phyloP scores from a whole-genome alignment of 1,284 basidiomycete genomes.

The Austroboletus rostrupii region DNA sequence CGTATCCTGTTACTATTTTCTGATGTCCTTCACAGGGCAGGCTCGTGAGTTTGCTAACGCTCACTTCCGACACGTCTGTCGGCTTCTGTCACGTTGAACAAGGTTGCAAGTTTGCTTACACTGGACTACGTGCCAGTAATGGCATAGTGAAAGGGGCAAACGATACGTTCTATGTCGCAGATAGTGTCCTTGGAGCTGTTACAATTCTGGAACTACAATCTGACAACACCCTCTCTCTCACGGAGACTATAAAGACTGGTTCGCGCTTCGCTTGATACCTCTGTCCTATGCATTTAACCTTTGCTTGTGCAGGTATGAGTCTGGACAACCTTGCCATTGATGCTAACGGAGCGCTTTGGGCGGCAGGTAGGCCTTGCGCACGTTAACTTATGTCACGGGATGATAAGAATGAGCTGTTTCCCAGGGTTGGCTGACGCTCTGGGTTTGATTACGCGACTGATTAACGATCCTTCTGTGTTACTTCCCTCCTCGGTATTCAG shows the following conservation, averaged over 20 bases:
- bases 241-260: conserved; percentile 46
- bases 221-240: conserved; percentile 51
- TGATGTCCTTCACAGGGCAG: conserved; percentile 25
- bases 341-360: conserved; percentile 53
- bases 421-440: conserved; percentile 30
- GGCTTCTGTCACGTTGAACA: conserved; percentile 55
- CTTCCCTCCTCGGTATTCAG: conserved; percentile 48
- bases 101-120: conserved; percentile 56
- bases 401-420: background rate
- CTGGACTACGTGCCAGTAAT: conserved; percentile 45
- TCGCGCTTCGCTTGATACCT: conserved; percentile 4
- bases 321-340: conserved; percentile 60
- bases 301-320: conserved; percentile 35
- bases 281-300: background rate
- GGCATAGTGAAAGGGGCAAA: conserved; percentile 54
- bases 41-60: conserved; percentile 33
- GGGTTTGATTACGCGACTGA: conserved; percentile 33
- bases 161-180: conserved; percentile 56
- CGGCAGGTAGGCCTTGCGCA: conserved; percentile 40
- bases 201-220: conserved; percentile 50
- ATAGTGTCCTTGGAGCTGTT: conserved; percentile 39
- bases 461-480: conserved; percentile 35
- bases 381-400: background rate
- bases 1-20: background rate
- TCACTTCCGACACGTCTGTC: conserved; percentile 40